phyloP scores from a whole-genome alignment of 352 stramenopile species.

The Globisporangium recalcitrans region DNA sequence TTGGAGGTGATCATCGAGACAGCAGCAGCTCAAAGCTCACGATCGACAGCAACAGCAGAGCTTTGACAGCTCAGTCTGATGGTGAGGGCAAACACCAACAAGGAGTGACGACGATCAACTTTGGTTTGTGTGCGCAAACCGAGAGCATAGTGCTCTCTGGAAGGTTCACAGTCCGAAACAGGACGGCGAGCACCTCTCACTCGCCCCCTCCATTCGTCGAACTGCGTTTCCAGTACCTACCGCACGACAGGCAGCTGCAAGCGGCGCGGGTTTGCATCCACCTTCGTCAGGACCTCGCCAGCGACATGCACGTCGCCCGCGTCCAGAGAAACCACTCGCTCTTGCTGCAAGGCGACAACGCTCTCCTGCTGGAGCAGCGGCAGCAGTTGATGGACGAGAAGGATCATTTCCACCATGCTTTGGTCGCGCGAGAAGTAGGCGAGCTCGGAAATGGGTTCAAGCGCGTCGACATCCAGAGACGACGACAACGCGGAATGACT shows the following conservation, averaged over 20 bases:
- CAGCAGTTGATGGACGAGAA: conserved; percentile 31
- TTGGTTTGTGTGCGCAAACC: conserved; percentile 13
- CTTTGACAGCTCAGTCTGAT: too few relatives aligned
- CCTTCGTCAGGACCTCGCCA: conserved; percentile 18
- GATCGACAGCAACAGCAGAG: neutral
- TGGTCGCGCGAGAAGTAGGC: conserved; percentile 22
- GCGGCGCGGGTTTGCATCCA: conserved; percentile 13
- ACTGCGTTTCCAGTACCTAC: conserved; percentile 16
- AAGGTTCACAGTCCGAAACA: neutral
- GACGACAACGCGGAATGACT: neutral
- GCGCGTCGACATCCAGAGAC: conserved; percentile 37
- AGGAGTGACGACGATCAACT: conserved; percentile 1
- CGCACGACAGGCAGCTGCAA: conserved; percentile 7
- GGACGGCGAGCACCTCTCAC: neutral
- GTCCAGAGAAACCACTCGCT: conserved; percentile 18
- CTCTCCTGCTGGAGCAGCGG: conserved; percentile 26
- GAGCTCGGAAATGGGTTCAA: conserved; percentile 38
- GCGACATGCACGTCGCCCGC: conserved; percentile 29
- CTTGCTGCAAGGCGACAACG: conserved; percentile 14
- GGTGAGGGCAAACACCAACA: neutral
- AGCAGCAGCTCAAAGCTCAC: neutral
- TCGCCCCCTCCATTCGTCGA: conserved; percentile 6
- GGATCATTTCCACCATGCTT: conserved; percentile 15
- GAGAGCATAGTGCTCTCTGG: conserved; percentile 16
- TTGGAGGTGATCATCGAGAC: neutral